These are phyloP conservation scores for Choanephora cucurbitarum DNA, from an alignment of 371 early-diverging fungal genomes.

Conservation along the genomic window DNA sequence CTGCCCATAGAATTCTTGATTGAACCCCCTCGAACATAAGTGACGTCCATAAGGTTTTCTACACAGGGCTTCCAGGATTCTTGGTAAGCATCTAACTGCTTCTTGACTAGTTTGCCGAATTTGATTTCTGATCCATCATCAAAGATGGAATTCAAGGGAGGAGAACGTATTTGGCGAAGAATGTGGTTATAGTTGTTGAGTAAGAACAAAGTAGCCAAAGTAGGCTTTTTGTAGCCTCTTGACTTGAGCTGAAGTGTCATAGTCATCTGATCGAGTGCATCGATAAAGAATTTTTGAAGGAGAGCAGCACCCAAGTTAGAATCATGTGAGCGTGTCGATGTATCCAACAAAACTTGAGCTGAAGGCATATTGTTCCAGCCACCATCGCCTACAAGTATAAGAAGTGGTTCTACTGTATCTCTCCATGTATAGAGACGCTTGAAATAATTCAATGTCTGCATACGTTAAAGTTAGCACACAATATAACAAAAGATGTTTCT, in stretches of 20 bases:
- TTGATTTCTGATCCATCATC: conserved; percentile 55
- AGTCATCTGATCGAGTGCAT: conserved; percentile 64
- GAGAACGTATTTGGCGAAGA: conserved; percentile 63
- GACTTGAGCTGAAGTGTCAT: conserved; percentile 67
- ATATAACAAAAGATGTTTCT: too few relatives aligned
- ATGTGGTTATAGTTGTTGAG: conserved; percentile 85
- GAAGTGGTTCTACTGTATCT: conserved; percentile 63
- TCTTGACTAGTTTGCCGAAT: conserved; percentile 65
- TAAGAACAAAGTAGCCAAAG: conserved; percentile 71
- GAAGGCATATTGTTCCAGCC: conserved; percentile 55
- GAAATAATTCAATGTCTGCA: conserved; percentile 62
- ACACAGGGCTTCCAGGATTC: conserved; percentile 78
- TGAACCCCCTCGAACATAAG: conserved; percentile 67
- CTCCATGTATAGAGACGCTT: conserved; percentile 61
- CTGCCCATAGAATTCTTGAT: conserved; percentile 67
- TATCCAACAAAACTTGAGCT: conserved; percentile 13
- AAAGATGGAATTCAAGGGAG: conserved; percentile 57
- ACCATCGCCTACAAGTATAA: conserved; percentile 59
- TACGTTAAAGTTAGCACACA: too few relatives aligned
- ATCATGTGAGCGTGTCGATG: conserved; percentile 18
- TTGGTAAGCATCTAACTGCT: conserved; percentile 63
- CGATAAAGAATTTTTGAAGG: conserved; percentile 40
- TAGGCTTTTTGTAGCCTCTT: conserved; percentile 75
- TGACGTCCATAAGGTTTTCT: conserved; percentile 73
- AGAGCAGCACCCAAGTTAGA: conserved; percentile 32